A percentile compares a stretch with the other conserved stretches of the same genome.
Evolutionary conservation across 257 asterid species (phyloP).

Genomic region (Haberlea rhodopensis): DNA sequence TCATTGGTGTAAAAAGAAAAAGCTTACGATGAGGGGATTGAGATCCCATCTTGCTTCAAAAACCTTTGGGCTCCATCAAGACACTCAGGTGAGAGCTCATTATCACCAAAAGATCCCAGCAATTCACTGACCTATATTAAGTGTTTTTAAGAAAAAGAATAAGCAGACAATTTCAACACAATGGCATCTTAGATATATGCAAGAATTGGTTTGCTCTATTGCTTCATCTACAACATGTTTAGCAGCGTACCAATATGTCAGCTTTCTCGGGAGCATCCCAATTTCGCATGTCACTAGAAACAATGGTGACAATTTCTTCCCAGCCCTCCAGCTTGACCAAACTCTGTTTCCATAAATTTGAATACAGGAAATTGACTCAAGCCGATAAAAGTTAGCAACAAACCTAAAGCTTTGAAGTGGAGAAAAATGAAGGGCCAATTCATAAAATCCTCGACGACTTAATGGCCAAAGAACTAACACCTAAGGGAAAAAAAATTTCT

Average conservation of each 20-base stretch:
- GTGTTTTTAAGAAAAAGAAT: slow-evolving; percentile 17
- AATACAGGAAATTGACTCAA: background rate
- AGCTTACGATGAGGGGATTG: slow-evolving; percentile 88
- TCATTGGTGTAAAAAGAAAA: slow-evolving; percentile 7
- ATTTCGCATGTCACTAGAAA: slow-evolving; percentile 91
- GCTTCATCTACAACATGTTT: background rate
- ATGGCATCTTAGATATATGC: background rate
- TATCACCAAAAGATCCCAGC: slow-evolving; percentile 98
- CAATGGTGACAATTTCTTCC: slow-evolving; percentile 74
- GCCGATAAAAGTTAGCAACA: background rate
- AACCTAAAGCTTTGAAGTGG: background rate
- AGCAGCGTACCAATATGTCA: slow-evolving; percentile 73
- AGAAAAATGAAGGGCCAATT: background rate
- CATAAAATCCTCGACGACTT: background rate
- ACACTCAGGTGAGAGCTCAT: slow-evolving; percentile 99
- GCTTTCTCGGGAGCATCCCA: slow-evolving; percentile 98
- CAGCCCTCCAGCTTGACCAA: slow-evolving; percentile 94
- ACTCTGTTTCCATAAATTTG: slow-evolving; percentile 53
- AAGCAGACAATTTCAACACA: slow-evolving; percentile 1
- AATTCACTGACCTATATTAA: slow-evolving; percentile 82
- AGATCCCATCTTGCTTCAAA: slow-evolving; percentile 86
- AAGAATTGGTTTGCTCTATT: background rate
- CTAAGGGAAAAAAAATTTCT: background rate
- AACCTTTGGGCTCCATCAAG: slow-evolving; percentile 98
- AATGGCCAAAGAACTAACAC: background rate